Evolutionary conservation across 257 asterid genomes (phyloP).

Genomic region (Paraleonurus japonicus): DNA sequence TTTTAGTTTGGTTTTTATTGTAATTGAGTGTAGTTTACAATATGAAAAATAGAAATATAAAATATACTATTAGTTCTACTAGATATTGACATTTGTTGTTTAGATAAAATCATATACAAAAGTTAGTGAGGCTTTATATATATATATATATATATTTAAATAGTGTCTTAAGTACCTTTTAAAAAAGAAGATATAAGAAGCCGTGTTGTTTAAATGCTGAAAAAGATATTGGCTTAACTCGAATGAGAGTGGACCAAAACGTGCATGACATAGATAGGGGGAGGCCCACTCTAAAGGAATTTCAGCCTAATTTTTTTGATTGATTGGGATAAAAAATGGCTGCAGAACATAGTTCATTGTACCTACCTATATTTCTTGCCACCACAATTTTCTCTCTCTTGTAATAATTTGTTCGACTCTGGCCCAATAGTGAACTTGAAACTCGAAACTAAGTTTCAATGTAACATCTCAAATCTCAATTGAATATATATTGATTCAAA

Average conservation of each 20-base stretch:
- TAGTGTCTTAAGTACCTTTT: too few species aligned
- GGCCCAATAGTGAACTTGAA: neutral
- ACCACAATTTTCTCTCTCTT: neutral
- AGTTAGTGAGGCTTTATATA: too few species aligned
- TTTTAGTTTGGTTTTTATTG: too few species aligned
- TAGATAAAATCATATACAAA: too few species aligned
- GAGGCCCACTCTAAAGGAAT: conserved; percentile 11
- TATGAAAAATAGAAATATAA: too few species aligned
- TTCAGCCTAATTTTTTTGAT: conserved; percentile 7
- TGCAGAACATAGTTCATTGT: conserved; percentile 8
- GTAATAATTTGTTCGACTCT: neutral
- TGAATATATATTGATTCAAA: too few species aligned
- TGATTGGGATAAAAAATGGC: neutral
- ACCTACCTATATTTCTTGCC: conserved; percentile 3
- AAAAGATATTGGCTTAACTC: neutral
- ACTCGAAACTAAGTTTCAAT: neutral
- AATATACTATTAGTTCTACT: too few species aligned
- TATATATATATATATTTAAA: too few species aligned
- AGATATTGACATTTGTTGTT: too few species aligned
- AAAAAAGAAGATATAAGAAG: neutral
- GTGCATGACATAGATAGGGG: neutral
- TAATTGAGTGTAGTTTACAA: too few species aligned
- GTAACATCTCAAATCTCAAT: too few species aligned
- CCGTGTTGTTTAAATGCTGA: neutral
- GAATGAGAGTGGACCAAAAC: conserved; percentile 10